A percentile compares a stretch with the other conserved stretches of the same genome.
phyloP scores from a whole-genome alignment of 2,329 filamentous ascomycete genomes.

The Aspergillus novoparasiticus region DNA sequence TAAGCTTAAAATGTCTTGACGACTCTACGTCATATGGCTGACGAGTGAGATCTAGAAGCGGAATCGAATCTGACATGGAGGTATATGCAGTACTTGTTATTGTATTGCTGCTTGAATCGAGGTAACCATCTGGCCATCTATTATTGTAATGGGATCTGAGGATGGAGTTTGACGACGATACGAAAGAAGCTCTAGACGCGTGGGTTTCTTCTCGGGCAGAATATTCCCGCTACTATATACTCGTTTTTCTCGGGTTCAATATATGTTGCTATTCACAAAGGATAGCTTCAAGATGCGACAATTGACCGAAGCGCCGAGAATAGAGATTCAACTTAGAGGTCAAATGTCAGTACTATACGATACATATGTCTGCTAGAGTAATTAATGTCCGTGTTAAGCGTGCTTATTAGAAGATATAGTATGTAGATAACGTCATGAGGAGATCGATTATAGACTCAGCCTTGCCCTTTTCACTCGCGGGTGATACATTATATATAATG shows the following conservation, averaged over 20 bases:
- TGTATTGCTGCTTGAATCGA: neutral
- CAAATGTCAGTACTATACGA: neutral
- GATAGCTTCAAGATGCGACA: neutral
- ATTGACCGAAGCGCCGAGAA: neutral
- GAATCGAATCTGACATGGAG: neutral
- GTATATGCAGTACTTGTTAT: neutral
- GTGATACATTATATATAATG: neutral
- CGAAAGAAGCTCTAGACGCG: neutral
- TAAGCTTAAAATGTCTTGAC: neutral
- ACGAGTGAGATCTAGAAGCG: neutral
- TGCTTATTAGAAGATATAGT: neutral
- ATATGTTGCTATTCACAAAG: neutral
- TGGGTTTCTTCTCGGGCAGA: neutral
- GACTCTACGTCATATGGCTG: neutral
- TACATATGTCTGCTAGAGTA: neutral
- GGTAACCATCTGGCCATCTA: neutral
- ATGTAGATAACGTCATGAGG: neutral
- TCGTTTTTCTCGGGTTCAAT: neutral
- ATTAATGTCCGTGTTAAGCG: neutral
- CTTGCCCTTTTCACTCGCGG: neutral
- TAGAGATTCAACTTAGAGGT: neutral
- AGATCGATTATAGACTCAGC: neutral
- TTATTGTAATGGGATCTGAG: neutral
- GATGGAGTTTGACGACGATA: neutral
- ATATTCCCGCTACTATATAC: too few relatives aligned